phyloP scores from a whole-genome alignment of 768 basidiomycete species.

The Boletus huronensis region DNA sequence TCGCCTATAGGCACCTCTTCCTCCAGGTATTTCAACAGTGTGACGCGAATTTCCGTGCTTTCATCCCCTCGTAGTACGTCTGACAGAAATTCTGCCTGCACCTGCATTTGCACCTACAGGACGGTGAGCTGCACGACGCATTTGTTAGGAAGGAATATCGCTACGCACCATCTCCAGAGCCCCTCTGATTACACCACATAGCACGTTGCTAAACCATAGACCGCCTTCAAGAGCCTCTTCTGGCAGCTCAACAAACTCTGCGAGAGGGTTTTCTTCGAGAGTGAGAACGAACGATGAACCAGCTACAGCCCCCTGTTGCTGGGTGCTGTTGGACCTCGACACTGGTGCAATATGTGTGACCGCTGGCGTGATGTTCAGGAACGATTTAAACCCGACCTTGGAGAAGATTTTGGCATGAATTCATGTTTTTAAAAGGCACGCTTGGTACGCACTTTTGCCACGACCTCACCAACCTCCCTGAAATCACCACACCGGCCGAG shows the following conservation, averaged over 20 bases:
- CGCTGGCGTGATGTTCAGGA: slow-evolving; percentile 86
- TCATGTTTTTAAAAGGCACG: not conserved
- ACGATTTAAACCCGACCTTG: slow-evolving; percentile 97
- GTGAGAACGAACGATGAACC: slow-evolving; percentile 77
- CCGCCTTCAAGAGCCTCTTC: slow-evolving; percentile 91
- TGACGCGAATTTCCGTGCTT: slow-evolving; percentile 88
- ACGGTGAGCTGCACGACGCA: slow-evolving; percentile 14
- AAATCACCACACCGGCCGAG: slow-evolving; percentile 92
- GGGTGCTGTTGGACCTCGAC: slow-evolving; percentile 42
- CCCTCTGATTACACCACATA: slow-evolving; percentile 91
- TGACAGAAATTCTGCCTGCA: slow-evolving; percentile 82
- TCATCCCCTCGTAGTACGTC: slow-evolving; percentile 94
- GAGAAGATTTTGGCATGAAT: not conserved
- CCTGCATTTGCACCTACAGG: slow-evolving; percentile 90
- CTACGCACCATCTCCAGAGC: slow-evolving; percentile 89
- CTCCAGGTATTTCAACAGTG: slow-evolving; percentile 86
- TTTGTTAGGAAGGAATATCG: not conserved
- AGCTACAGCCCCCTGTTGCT: slow-evolving; percentile 39
- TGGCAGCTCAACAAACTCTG: slow-evolving; percentile 96
- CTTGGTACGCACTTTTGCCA: slow-evolving; percentile 69
- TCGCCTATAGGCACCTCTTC: slow-evolving; percentile 95
- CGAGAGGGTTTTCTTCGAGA: slow-evolving; percentile 92
- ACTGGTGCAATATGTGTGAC: slow-evolving; percentile 66
- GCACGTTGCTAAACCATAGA: slow-evolving; percentile 94
- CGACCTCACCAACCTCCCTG: slow-evolving; percentile 90